A percentile compares a stretch with the other conserved stretches of the same genome.
Evolutionary conservation across 2,329 filamentous ascomycete species (phyloP).

Genomic region (Monosporascus sp.): DNA sequence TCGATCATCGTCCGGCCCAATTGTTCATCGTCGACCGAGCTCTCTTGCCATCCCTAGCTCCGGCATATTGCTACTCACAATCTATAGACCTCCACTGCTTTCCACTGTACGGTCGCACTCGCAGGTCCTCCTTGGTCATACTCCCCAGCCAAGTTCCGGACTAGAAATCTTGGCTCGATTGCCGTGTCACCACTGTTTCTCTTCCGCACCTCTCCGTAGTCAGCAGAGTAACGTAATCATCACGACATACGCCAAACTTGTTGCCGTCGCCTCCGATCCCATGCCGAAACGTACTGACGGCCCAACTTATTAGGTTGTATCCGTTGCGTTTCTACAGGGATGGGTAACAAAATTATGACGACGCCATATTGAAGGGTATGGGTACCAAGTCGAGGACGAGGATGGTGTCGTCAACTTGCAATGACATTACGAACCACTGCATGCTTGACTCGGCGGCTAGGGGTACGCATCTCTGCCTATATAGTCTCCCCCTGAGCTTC

Average conservation of each 20-base stretch:
- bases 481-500: background rate
- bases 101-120: background rate
- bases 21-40: no score
- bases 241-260: constrained; percentile 1
- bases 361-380: background rate
- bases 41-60: no score
- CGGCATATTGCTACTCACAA: no score
- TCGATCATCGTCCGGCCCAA: no score
- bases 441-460: background rate
- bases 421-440: background rate
- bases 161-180: background rate
- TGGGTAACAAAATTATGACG: background rate
- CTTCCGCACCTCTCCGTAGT: background rate
- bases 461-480: background rate
- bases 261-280: background rate
- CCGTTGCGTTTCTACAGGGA: background rate
- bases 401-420: background rate
- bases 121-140: background rate
- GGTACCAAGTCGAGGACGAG: background rate
- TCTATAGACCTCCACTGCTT: no score
- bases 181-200: background rate
- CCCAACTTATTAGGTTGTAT: background rate
- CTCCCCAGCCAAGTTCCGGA: background rate
- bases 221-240: constrained; percentile 5
- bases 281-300: background rate